phyloP scores from a whole-genome alignment of 2,329 filamentous ascomycete genomes.

The Ophiocordyceps camponoti-leonardi region DNA sequence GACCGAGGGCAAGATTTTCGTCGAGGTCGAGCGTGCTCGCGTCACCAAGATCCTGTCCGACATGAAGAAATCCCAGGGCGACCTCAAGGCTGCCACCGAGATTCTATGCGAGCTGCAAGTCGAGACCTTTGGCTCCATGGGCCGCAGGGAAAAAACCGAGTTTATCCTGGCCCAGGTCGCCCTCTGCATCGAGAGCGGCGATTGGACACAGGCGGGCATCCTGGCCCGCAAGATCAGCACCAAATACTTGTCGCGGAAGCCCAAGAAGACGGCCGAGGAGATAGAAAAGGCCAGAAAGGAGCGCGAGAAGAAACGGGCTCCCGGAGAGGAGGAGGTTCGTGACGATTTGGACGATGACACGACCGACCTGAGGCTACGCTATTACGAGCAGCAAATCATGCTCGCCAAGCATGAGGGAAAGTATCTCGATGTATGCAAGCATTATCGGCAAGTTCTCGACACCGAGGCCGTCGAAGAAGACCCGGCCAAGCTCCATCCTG shows the following conservation, averaged over 20 bases:
- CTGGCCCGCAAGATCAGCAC: constrained; percentile 95
- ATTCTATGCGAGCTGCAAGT: constrained; percentile 95
- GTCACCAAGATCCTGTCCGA: constrained; percentile 89
- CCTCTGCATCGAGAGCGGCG: constrained; percentile 85
- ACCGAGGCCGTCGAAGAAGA: constrained; percentile 92
- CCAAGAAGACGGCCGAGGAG: constrained; percentile 79
- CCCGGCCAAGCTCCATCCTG: constrained; percentile 65
- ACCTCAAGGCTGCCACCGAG: constrained; percentile 76
- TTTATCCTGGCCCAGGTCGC: constrained; percentile 93
- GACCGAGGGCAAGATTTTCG: constrained; percentile 98
- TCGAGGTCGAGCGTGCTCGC: constrained; percentile 92
- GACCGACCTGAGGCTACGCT: constrained; percentile 86
- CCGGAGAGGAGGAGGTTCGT: constrained; percentile 55
- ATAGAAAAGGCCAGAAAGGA: constrained; percentile 82
- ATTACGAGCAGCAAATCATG: constrained; percentile 94
- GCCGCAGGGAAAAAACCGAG: constrained; percentile 90
- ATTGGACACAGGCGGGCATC: constrained; percentile 93
- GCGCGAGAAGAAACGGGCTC: constrained; percentile 67
- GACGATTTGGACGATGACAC: constrained; percentile 73
- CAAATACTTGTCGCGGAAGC: constrained; percentile 74
- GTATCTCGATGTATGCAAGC: constrained; percentile 94
- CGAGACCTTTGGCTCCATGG: constrained; percentile 98
- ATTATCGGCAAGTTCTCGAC: constrained; percentile 92
- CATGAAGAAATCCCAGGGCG: constrained; percentile 93
- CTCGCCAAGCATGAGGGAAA: constrained; percentile 94